These are phyloP conservation scores for Thelonectria olida DNA, from an alignment of 2,329 filamentous ascomycete genomes.

Conservation along the genomic window DNA sequence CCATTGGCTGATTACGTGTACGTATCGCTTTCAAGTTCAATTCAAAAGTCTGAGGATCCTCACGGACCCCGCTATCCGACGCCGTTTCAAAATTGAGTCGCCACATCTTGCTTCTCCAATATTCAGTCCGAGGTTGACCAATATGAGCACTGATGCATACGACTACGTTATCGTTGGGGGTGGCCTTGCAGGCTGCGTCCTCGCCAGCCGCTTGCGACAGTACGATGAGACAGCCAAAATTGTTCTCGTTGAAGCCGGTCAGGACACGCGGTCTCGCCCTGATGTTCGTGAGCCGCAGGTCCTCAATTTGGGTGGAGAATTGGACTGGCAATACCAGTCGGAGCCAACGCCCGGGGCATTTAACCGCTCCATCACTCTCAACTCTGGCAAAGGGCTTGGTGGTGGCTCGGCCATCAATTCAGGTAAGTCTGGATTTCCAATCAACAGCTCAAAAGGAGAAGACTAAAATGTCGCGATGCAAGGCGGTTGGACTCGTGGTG, in stretches of 20 bases:
- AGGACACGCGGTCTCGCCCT: conserved; percentile 32
- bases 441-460: fast-evolving
- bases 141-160: conserved; percentile 16
- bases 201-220: conserved; percentile 43
- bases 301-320: conserved; percentile 41
- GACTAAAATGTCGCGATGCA: background rate
- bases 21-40: no score
- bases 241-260: conserved; percentile 51
- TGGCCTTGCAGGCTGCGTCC: conserved; percentile 45
- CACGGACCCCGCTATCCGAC: no score
- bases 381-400: conserved; percentile 49
- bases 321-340: conserved; percentile 49
- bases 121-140: background rate
- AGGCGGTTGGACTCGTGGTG: conserved; percentile 55
- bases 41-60: no score
- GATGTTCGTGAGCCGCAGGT: conserved; percentile 32
- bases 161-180: conserved; percentile 46
- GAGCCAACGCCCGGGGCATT: conserved; percentile 41
- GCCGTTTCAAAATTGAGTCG: no score
- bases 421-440: background rate
- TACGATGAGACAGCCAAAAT: conserved; percentile 39
- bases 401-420: conserved; percentile 20
- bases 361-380: conserved; percentile 37
- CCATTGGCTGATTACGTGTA: no score
- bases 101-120: conserved; percentile 16